phyloP scores from a whole-genome alignment of 192 early-diverging fungal species.

The Funneliformis geosporum region DNA sequence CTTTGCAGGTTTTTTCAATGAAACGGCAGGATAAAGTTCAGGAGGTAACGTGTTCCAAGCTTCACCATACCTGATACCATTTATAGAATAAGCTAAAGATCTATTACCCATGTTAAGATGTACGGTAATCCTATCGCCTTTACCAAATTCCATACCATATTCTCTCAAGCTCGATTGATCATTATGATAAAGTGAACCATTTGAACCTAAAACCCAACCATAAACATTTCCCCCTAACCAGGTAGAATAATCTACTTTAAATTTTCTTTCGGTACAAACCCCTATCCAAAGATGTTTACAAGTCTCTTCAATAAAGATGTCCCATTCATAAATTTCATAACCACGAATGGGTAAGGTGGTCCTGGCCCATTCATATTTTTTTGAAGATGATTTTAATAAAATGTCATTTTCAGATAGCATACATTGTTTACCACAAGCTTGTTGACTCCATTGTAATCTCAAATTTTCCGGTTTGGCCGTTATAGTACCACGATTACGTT shows the following conservation, averaged over 20 bases:
- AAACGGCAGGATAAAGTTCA: conserved; percentile 11
- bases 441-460: conserved; percentile 3
- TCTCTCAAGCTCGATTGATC: background rate
- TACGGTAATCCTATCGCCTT: background rate
- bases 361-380: conserved; percentile 5
- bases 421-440: background rate
- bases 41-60: background rate
- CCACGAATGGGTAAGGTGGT: conserved; percentile 2
- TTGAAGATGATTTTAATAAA: background rate
- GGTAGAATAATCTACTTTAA: conserved; percentile 11
- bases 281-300: conserved; percentile 19
- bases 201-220: conserved; percentile 1
- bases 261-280: background rate
- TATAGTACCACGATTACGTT: background rate
- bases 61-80: background rate
- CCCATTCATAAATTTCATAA: conserved; percentile 24
- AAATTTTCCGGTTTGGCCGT: background rate
- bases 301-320: conserved; percentile 16
- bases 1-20: background rate
- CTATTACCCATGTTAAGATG: background rate
- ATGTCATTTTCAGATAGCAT: background rate
- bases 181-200: background rate
- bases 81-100: conserved; percentile 11
- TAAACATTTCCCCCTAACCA: background rate
- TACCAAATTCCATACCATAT: background rate